phyloP scores from a whole-genome alignment of 352 stramenopile species.

The Globisporangium nodosum region DNA sequence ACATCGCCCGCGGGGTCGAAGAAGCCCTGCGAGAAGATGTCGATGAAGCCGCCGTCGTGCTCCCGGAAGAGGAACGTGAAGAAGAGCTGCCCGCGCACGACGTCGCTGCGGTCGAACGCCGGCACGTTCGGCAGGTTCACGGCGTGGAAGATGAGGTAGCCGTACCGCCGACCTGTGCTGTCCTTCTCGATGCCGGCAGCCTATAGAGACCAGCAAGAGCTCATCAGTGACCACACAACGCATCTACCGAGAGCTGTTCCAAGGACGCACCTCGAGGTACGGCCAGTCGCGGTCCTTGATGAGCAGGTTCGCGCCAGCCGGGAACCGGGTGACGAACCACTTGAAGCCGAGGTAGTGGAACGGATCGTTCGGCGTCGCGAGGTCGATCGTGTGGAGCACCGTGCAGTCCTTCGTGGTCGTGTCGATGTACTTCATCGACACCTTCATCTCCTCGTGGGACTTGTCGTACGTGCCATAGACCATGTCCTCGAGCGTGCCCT shows the following conservation, averaged over 20 bases:
- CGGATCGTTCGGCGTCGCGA: conserved; percentile 26
- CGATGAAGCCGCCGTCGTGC: conserved; percentile 22
- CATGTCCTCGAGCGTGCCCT: conserved; percentile 40
- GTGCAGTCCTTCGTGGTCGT: conserved; percentile 24
- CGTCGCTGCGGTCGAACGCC: conserved; percentile 18
- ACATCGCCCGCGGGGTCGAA: conserved; percentile 39
- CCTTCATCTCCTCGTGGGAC: conserved; percentile 29
- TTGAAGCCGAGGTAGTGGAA: conserved; percentile 46
- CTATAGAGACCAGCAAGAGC: neutral
- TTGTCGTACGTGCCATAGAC: conserved; percentile 36
- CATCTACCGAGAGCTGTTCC: neutral
- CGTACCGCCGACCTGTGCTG: conserved; percentile 19
- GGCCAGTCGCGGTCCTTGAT: conserved; percentile 23
- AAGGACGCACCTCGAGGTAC: conserved; percentile 22
- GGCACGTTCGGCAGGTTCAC: conserved; percentile 35
- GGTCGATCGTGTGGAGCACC: conserved; percentile 33
- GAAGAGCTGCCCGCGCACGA: conserved; percentile 24
- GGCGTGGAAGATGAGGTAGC: conserved; percentile 38
- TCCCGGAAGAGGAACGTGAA: conserved; percentile 35
- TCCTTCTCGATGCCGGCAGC: conserved; percentile 32
- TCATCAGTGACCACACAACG: neutral
- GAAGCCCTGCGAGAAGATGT: conserved; percentile 33
- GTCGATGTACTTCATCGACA: conserved; percentile 25
- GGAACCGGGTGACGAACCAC: conserved; percentile 35
- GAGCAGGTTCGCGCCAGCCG: conserved; percentile 2